Evolutionary conservation across 2,329 filamentous ascomycete genomes (phyloP), one percentile per base, ranked within the genome.

Genomic region (Ophiostoma australiae): DNA sequence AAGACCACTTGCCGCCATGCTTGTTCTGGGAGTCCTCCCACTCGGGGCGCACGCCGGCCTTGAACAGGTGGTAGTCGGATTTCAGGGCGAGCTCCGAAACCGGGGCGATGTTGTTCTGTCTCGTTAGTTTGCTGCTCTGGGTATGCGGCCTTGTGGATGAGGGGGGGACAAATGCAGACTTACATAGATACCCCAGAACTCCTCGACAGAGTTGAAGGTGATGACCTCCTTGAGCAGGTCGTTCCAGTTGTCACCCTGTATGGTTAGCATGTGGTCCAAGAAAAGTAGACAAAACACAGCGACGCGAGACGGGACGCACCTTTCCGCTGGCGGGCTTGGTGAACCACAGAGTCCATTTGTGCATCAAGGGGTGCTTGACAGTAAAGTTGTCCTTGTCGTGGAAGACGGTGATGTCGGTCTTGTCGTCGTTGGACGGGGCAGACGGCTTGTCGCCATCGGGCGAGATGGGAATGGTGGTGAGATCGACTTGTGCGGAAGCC

Each of bases 171-270:
- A 48, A 35, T 35, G 67, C 39, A 23, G 55, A 85, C 94, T 80
- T 87, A 99, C 96, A 82, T 98, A 98, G 80, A 99, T 92, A 72
- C 95, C 95, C 95, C 95, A 99, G 83, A 99, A 99, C 81, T 99
- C 96, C 83, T 99, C 95, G 35, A 99, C 95, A 2, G 94, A 97
- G 83, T 97, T 93, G 78, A 99, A 98, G 71, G 93, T 97, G 78
- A 99, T 97, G 77, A 99, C 94, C 81, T 99, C 93, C 84, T 99
- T 99, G 74, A 99, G 84, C 74, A 98, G 85, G 80, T 99, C 95
- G 76, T 96, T 96, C 95, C 96, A 99, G 86, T 97, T 97, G 82
- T 98, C 93, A 75, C 93, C 93, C 93, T 97, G 63, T 72, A 58
- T n/a, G 77, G 74, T 75, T 73, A 72, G 73, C 44, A 67, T 37